Percentiles rank a stretch among this genome's conserved stretches.
Conservation (phyloP, 345 rosid species). For the Sonneratia alba region DNA sequence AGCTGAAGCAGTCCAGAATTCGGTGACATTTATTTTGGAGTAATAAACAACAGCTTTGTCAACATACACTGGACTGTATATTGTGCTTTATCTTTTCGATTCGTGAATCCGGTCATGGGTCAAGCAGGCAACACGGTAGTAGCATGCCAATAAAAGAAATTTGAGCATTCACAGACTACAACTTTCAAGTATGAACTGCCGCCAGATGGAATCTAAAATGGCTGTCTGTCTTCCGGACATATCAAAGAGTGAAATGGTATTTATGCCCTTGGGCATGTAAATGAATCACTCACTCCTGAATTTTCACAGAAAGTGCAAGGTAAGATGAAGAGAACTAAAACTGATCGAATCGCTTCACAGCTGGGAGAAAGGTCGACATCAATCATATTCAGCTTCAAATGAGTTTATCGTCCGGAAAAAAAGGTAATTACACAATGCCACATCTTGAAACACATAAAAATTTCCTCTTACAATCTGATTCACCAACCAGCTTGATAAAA, state of each 20-base stretch:
- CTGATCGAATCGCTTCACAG: background rate
- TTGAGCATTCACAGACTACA: background rate
- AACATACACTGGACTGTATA: no score
- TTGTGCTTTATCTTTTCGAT: background rate
- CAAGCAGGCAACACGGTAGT: background rate
- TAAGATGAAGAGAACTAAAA: no score
- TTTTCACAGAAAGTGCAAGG: background rate
- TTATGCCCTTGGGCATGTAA: no score
- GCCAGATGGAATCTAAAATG: no score
- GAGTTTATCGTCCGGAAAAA: background rate
- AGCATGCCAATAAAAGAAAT: background rate
- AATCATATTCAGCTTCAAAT: background rate
- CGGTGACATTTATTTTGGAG: no score
- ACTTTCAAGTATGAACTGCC: no score
- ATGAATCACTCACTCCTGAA: no score
- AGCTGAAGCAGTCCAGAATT: constrained; percentile 25
- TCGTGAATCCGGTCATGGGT: no score
- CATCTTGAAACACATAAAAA: background rate
- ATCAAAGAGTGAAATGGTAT: no score
- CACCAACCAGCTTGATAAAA: background rate
- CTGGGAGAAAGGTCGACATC: background rate
- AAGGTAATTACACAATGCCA: background rate
- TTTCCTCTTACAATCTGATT: background rate
- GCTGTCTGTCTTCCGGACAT: background rate
- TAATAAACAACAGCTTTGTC: no score